phyloP scores from a whole-genome alignment of 208 protist species.

The Polymyxa betae region DNA sequence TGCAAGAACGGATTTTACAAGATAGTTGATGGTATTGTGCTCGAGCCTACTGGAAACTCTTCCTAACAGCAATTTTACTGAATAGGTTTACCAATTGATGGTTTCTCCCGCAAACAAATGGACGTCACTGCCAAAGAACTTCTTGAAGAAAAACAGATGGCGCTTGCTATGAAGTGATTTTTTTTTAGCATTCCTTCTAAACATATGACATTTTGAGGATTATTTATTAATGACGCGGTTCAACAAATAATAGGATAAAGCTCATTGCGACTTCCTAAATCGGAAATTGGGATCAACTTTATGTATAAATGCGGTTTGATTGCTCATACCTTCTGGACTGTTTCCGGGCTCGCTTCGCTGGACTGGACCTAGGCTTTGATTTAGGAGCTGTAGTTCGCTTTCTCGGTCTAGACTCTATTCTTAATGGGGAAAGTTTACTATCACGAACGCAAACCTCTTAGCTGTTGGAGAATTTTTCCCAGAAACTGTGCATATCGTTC shows the following conservation, averaged over 20 bases:
- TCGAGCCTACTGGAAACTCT: background rate
- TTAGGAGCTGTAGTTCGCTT: background rate
- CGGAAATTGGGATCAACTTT: background rate
- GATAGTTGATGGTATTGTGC: slow-evolving; percentile 37
- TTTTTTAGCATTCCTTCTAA: background rate
- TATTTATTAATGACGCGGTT: background rate
- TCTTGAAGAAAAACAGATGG: slow-evolving; percentile 44
- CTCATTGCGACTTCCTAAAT: background rate
- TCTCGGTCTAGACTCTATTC: background rate
- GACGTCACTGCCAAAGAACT: slow-evolving; percentile 12
- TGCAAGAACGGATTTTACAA: background rate
- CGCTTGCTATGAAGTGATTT: slow-evolving; percentile 26
- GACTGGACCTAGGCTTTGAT: background rate
- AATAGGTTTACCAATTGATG: slow-evolving; percentile 5
- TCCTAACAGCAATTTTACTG: background rate
- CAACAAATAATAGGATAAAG: background rate
- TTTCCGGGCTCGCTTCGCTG: background rate
- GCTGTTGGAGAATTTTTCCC: background rate
- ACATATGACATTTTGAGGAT: background rate
- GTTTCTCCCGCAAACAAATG: slow-evolving; percentile 5
- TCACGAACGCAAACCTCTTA: background rate
- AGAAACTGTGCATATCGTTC: background rate
- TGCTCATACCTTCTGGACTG: background rate
- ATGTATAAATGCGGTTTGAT: background rate
- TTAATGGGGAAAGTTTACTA: background rate